Conservation (phyloP, 1,139 yeast genomes). For the Pneumocystis jirovecii region DNA sequence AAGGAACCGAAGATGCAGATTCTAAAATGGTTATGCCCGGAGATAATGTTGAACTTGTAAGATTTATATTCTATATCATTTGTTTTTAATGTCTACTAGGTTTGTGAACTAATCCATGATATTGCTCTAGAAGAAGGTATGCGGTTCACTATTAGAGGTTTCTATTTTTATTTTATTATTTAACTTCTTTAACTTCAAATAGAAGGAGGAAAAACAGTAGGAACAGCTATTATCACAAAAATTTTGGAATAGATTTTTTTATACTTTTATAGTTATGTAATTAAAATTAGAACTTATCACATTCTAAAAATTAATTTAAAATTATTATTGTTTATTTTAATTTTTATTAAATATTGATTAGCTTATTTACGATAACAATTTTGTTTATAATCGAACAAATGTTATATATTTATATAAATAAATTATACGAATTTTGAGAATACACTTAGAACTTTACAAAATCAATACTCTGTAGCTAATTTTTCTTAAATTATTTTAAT, state of each 20-base stretch:
- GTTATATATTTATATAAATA: background rate
- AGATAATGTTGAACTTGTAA: constrained; percentile 87
- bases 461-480: background rate
- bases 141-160: constrained; percentile 83
- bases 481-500: background rate
- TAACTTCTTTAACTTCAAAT: background rate
- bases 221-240: constrained; percentile 95
- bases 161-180: background rate
- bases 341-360: background rate
- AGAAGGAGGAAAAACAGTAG: constrained; percentile 98
- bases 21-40: constrained; percentile 93
- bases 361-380: background rate
- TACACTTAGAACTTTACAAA: background rate
- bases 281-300: background rate
- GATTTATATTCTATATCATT: background rate
- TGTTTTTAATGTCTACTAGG: background rate
- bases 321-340: background rate
- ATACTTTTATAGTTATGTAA: background rate
- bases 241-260: constrained; percentile 44
- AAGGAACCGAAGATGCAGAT: constrained; percentile 38
- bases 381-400: background rate
- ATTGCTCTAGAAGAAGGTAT: constrained; percentile 92
- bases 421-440: background rate
- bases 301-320: background rate
- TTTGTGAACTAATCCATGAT: constrained; percentile 76